A percentile compares a stretch with the other conserved stretches of the same genome.
Evolutionary conservation across 306 rosid species (phyloP).

Genomic region (Biancaea sappan): DNA sequence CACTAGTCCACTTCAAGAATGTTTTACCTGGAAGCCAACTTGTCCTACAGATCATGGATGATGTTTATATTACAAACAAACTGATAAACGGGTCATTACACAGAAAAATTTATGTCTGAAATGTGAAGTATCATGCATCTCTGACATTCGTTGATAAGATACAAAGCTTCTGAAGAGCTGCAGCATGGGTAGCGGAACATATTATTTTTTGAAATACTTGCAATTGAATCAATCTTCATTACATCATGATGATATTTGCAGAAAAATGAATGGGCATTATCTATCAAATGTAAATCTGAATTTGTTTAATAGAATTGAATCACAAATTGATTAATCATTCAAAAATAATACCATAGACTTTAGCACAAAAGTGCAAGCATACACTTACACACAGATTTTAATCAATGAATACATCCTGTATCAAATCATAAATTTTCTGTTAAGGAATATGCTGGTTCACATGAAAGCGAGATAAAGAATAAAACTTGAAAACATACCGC

Average conservation of each 20-base stretch:
- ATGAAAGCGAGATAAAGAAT: conserved; percentile 4
- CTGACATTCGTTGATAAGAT: background rate
- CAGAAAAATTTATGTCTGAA: background rate
- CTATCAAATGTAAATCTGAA: background rate
- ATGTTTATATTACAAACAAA: background rate
- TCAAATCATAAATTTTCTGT: background rate
- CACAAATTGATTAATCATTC: background rate
- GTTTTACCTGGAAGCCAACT: background rate
- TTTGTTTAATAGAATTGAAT: no score
- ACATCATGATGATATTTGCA: background rate
- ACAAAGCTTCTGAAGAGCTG: background rate
- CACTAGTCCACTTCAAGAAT: background rate
- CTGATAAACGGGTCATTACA: background rate
- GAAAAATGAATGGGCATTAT: background rate
- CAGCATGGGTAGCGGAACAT: background rate
- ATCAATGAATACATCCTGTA: background rate
- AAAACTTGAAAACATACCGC: conserved; percentile 54
- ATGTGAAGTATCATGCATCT: background rate
- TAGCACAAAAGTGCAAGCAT: background rate
- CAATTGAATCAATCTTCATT: background rate
- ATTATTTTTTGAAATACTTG: background rate
- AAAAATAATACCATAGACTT: background rate
- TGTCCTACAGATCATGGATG: background rate
- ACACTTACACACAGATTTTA: background rate
- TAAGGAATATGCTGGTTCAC: background rate